These are phyloP conservation scores for Senna siamea DNA, from an alignment of 306 rosid species.

Conservation along the genomic window DNA sequence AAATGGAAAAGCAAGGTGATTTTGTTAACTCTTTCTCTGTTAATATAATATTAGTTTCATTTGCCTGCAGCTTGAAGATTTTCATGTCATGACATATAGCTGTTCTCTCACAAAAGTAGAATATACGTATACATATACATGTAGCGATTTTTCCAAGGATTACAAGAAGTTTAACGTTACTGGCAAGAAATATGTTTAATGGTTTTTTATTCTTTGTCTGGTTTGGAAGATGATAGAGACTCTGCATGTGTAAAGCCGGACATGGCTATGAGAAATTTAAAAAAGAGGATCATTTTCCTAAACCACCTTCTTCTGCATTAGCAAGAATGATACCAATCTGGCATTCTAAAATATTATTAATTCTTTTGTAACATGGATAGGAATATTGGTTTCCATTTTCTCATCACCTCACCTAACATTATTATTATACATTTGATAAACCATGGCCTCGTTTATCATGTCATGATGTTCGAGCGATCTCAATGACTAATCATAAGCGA, in stretches of 20 bases:
- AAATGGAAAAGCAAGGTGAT: constrained; percentile 12
- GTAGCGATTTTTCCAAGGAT: constrained; percentile 12
- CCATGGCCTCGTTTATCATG: too few species aligned
- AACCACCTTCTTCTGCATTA: neutral
- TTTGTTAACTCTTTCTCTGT: constrained; percentile 32
- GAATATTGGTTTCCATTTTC: too few species aligned
- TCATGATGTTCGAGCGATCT: too few species aligned
- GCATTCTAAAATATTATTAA: neutral
- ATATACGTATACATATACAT: too few species aligned
- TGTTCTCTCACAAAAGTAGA: neutral
- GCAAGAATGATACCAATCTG: neutral
- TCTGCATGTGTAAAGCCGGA: constrained; percentile 15
- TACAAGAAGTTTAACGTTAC: constrained; percentile 21
- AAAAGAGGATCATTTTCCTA: neutral
- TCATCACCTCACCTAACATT: too few species aligned
- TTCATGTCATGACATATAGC: constrained; percentile 26
- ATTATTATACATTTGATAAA: too few species aligned
- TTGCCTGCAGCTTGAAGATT: constrained; percentile 3
- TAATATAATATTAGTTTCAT: constrained; percentile 35
- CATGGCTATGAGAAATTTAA: neutral
- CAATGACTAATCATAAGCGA: too few species aligned
- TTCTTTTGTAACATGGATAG: neutral
- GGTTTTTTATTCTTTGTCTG: neutral
- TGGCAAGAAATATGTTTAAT: constrained; percentile 12
- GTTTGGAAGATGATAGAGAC: constrained; percentile 3